A percentile compares a stretch with the other conserved stretches of the same genome.
Evolutionary conservation across 2,329 filamentous ascomycete genomes (phyloP).

Genomic region (Pseudogymnoascus destructans): DNA sequence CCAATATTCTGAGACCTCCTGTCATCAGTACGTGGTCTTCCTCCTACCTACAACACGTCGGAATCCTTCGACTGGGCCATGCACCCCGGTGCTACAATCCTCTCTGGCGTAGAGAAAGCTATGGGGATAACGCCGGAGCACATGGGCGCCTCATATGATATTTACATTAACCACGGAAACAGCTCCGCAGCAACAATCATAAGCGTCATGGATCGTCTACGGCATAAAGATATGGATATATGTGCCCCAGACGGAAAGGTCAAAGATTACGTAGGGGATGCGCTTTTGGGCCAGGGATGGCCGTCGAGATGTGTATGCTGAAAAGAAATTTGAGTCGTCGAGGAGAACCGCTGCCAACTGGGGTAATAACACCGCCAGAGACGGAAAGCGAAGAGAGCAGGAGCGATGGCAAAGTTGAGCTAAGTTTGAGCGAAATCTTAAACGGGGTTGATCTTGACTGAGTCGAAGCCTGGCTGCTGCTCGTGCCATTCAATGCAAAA

Average conservation of each 20-base stretch:
- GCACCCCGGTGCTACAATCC: constrained; percentile 54
- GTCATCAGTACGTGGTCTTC: constrained; percentile 33
- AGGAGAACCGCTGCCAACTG: constrained; percentile 15
- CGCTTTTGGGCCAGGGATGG: constrained; percentile 57
- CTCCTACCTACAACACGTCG: constrained; percentile 33
- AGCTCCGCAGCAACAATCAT: constrained; percentile 57
- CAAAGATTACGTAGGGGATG: constrained; percentile 48
- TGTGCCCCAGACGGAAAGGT: constrained; percentile 36
- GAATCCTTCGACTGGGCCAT: constrained; percentile 60
- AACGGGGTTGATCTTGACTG: constrained; percentile 25
- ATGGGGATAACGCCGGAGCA: constrained; percentile 48
- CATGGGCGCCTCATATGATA: constrained; percentile 56
- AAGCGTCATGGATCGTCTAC: constrained; percentile 49
- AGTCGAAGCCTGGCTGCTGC: neutral
- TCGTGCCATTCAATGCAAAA: neutral
- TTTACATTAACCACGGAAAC: constrained; percentile 57
- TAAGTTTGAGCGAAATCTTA: constrained; percentile 21
- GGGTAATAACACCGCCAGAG: constrained; percentile 23
- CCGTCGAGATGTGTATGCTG: constrained; percentile 55
- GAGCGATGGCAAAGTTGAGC: constrained; percentile 20
- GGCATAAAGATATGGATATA: constrained; percentile 46
- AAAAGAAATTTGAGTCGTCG: constrained; percentile 29
- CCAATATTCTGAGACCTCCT: constrained; percentile 44
- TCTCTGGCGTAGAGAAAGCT: constrained; percentile 46
- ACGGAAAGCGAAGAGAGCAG: constrained; percentile 21